phyloP scores from a whole-genome alignment of 306 rosid genomes.

The Castanea sativa region DNA sequence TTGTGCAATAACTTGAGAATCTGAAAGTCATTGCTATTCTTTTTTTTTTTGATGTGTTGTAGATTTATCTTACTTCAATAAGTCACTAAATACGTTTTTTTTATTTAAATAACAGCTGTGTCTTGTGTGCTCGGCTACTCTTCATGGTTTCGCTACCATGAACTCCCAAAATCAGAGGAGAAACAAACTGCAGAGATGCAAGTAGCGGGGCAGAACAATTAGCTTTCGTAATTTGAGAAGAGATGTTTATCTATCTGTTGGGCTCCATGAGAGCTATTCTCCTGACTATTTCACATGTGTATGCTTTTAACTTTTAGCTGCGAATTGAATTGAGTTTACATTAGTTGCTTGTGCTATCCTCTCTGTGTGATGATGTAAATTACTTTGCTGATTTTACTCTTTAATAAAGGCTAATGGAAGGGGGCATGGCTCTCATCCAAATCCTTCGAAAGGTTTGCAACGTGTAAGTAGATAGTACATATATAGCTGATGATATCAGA shows the following conservation, averaged over 20 bases:
- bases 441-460: neutral
- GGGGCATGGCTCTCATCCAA: neutral
- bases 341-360: neutral
- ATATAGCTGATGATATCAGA: too few relatives aligned
- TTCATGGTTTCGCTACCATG: constrained; percentile 45
- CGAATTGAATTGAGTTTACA: neutral
- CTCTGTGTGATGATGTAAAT: neutral
- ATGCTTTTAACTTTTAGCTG: constrained; percentile 17
- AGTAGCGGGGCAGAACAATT: neutral
- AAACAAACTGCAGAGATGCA: constrained; percentile 27
- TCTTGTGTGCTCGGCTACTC: constrained; percentile 26
- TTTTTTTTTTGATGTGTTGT: neutral
- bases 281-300: constrained; percentile 7
- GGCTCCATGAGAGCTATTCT: constrained; percentile 22
- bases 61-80: constrained; percentile 33
- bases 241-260: constrained; percentile 12
- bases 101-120: constrained; percentile 40
- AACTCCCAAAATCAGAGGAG: constrained; percentile 18
- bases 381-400: neutral
- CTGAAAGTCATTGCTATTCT: neutral
- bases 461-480: too few relatives aligned
- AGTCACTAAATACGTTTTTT: constrained; percentile 20
- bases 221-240: constrained; percentile 17
- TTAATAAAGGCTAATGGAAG: neutral
- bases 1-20: neutral